Evolutionary conservation across 129 eudicot genomes (phyloP), one percentile per base, ranked within the genome.

Genomic region (Artemisia tridentata): DNA sequence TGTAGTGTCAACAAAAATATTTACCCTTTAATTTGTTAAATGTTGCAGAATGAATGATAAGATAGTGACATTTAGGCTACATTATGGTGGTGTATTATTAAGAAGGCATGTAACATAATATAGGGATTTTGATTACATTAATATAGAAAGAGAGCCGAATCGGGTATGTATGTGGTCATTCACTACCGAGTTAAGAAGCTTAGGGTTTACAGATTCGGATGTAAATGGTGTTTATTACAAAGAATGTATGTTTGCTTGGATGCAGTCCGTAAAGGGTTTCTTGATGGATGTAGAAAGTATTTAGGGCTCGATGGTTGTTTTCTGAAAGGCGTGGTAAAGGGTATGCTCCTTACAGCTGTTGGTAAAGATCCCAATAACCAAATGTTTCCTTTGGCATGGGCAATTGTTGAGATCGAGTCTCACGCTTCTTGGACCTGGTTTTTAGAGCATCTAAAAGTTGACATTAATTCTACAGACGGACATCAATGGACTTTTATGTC

Each of bases 391-490:
- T n/a, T n/a, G n/a, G n/a, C n/a, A n/a, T n/a, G n/a, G n/a, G n/a
- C 60, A 54, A 54, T 54, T 54, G 60, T 54, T 54, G 60, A 54
- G 60, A 54, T 18, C 21, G 60, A 54, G 60, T 16, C 60, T n/a
- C 60, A 54, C 1, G 2, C 60, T 18, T 54, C 60, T 1, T 54
- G 60, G 60, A 54, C 60, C 29, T 54, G 60, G 60, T 54, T 54
- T 54, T 54, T 54, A 17, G 60, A 54, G 60, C 60, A 54, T 54
- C 60, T 54, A 54, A 54, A 17, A 54, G 11, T 54, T 54, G 60
- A 54, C 11, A 54, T 54, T 11, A 54, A 54, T 16, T 3, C 60
- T 16, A 4, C 10, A 54, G 25, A 54, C 25, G 25, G 60, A 3
- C 10, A 18, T 3, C 11, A 54, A 15, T 54, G 59, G 59, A 54